Evolutionary conservation across 306 rosid genomes (phyloP), one percentile per base, ranked within the genome.

Genomic region (Vigna angularis): DNA sequence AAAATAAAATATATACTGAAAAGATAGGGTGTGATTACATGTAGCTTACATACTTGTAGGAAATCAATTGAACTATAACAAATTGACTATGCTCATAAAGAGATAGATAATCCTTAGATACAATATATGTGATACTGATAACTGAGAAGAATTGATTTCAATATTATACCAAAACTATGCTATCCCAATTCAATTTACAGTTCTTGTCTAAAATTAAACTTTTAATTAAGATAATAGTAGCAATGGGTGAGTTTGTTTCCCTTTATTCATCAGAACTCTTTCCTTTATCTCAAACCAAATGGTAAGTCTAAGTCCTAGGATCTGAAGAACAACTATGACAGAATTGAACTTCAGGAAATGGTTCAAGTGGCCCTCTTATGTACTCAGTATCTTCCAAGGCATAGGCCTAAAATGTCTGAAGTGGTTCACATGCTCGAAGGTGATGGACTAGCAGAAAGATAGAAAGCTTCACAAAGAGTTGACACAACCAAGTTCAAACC

Each of bases 361-460:
- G 89, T 86, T 68, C 84, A 79, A 76, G 87, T 86, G 67, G 89
- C 89, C 4, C 86, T 86, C 64, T 73, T 86, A 36, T 83, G 89
- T 10, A 86, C 89, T 51, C 87, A 83, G 56, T 83, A 83, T 32
- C 85, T 86, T 61, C 89, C 89, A 10, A 80, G 89, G 9, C 83
- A 86, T 15, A 83, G 89, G 7, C 89, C 89, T 0, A 86, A 83
- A 48, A 86, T 86, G 89, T 86, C 89, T 34, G 89, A 86, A 76
- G 87, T 83, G 16, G 89, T 86, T 3, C 45, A 83, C 9, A 86
- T 86, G 89, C 89, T 86, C 17, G 89, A 86, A 83, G 89, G 89
- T 12, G 89, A 86, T 53, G 89, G 89, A n/a, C 34, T 86, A 32
- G 87, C 85, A 22, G 89, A 86, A 12, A 86, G 75, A 67, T 86